phyloP scores from a whole-genome alignment of 768 basidiomycete genomes.

The Agaricus subrufescens region DNA sequence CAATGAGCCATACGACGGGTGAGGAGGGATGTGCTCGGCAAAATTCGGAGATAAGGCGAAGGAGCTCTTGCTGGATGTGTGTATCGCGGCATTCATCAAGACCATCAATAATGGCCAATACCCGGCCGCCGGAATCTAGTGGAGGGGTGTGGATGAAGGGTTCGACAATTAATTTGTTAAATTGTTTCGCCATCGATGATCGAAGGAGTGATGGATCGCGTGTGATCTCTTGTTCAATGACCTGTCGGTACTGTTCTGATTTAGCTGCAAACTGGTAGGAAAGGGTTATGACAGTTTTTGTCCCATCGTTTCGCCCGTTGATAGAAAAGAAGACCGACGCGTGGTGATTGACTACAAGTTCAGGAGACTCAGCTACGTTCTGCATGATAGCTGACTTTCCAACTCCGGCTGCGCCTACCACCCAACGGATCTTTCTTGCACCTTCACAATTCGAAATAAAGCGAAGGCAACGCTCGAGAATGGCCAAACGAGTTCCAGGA shows the following conservation, averaged over 20 bases:
- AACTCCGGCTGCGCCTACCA: slow-evolving; percentile 20
- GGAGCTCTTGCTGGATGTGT: slow-evolving; percentile 11
- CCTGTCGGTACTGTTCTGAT: not conserved
- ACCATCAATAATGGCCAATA: slow-evolving; percentile 14
- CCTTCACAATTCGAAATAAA: too few species aligned
- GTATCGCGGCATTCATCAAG: slow-evolving; percentile 20
- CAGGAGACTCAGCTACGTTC: slow-evolving; percentile 19
- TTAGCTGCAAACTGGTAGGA: slow-evolving; percentile 16
- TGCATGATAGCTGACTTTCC: slow-evolving; percentile 27
- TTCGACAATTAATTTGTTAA: slow-evolving; percentile 11
- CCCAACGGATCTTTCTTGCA: slow-evolving; percentile 11
- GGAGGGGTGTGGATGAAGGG: slow-evolving; percentile 2
- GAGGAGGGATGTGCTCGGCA: not conserved
- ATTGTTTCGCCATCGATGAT: not conserved
- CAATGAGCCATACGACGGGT: slow-evolving; percentile 19
- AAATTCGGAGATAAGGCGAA: slow-evolving; percentile 2
- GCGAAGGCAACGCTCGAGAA: slow-evolving; percentile 3
- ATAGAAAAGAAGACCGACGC: slow-evolving; percentile 19
- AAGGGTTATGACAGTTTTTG: slow-evolving; percentile 15
- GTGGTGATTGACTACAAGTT: not conserved
- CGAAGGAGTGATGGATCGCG: not conserved
- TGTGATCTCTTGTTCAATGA: slow-evolving; percentile 8
- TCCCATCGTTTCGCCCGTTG: not conserved
- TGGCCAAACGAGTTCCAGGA: slow-evolving; percentile 12
- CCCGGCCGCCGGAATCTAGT: not conserved